Evolutionary conservation across 2,329 filamentous ascomycete genomes (phyloP).

Genomic region (Calonectria ilicicola): DNA sequence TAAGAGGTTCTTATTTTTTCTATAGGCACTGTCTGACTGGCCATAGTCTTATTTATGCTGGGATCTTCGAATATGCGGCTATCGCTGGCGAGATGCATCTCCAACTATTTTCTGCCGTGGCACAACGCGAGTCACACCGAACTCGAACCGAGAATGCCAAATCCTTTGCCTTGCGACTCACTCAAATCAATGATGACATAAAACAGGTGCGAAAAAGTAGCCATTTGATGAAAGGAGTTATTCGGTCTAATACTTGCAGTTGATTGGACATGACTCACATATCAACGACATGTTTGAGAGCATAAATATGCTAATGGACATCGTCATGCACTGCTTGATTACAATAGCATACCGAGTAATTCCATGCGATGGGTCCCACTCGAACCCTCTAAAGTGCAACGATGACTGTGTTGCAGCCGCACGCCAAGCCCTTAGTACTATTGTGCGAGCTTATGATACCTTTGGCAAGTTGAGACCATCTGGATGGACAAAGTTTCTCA

Average conservation of each 20-base stretch:
- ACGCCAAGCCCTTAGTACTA: background rate
- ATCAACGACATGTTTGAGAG: background rate
- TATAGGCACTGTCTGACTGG: background rate
- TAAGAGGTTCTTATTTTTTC: background rate
- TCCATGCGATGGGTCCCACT: background rate
- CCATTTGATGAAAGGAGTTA: background rate
- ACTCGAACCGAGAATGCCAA: background rate
- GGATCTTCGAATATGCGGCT: background rate
- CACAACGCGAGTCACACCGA: background rate
- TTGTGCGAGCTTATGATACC: background rate
- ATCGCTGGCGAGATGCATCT: conserved; percentile 1
- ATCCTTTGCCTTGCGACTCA: background rate
- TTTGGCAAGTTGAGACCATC: background rate
- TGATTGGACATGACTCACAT: background rate
- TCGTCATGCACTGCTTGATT: background rate
- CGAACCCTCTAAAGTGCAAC: background rate
- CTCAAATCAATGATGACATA: background rate
- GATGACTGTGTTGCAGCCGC: background rate
- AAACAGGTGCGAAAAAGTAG: background rate
- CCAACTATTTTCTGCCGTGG: background rate
- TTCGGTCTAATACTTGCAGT: background rate
- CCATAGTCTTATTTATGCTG: background rate
- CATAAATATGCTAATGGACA: background rate
- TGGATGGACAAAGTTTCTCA: background rate
- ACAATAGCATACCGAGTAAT: background rate